Evolutionary conservation across 2,329 filamentous ascomycete genomes (phyloP), one percentile per base, ranked within the genome.

Genomic region (Thielaviopsis populi): DNA sequence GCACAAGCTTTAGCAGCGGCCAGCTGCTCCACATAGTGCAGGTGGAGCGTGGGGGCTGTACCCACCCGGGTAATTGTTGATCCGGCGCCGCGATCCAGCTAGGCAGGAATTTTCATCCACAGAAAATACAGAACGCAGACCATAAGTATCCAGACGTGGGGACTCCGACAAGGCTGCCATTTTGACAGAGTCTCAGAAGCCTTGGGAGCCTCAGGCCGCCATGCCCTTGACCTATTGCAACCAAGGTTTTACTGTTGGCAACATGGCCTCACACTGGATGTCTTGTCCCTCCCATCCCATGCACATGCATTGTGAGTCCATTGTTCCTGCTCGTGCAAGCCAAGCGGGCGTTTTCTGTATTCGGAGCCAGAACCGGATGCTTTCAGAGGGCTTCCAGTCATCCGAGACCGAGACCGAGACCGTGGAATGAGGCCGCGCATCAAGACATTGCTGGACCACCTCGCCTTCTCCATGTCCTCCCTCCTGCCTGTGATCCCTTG

Each of bases 361-460:
- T 11, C 46, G 11, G 19, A 13, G 11, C 46, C 13, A 24, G n/a
- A n/a, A n/a, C n/a, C n/a, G n/a, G n/a, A n/a, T n/a, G n/a, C n/a
- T 54, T 54, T 33, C 27, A 50, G 46, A 37, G 15, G 53, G 27
- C 30, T 56, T 56, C 53, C 53, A n/a, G 53, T n/a, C n/a, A 27
- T 19, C 53, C 53, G 53, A 56, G 53, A 56, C 53, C n/a, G 30
- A 37, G 53, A 27, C 53, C 53, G 53, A 56, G 53, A 56, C 53
- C n/a, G 30, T 56, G 53, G 53, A 56, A 56, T 56, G 53, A 54
- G 50, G 53, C 53, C 53, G 53, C 53, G 30, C 53, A 46, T 8
- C n/a, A 46, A 46, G 42, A 46, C 42, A 46, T 19, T 11, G 17
- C 41, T 46, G 3, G 42, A 46, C n/a, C 11, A 19, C 42, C 41